Evolutionary conservation across 345 rosid genomes (phyloP).

Genomic region (Turritis glabra): DNA sequence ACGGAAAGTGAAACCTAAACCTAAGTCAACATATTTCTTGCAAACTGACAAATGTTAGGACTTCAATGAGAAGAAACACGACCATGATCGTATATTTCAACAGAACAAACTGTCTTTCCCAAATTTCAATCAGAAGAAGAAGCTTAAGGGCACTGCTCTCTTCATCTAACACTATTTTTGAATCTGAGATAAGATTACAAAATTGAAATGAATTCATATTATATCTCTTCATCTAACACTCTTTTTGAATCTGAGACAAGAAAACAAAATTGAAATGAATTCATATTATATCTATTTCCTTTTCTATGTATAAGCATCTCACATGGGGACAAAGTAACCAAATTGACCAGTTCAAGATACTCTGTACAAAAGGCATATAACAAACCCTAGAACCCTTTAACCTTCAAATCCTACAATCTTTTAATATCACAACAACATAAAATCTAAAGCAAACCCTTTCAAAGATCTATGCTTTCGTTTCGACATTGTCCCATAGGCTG

Average conservation of each 20-base stretch:
- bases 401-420: conserved; percentile 33
- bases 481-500: conserved; percentile 30
- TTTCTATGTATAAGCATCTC: conserved; percentile 41
- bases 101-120: not conserved
- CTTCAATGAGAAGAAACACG: too few relatives aligned
- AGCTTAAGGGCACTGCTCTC: not conserved
- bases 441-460: conserved; percentile 36
- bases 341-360: conserved; percentile 32
- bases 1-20: not conserved
- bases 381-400: conserved; percentile 27
- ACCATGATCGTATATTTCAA: not conserved
- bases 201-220: conserved; percentile 29
- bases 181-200: not conserved
- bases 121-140: not conserved
- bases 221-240: conserved; percentile 18
- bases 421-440: conserved; percentile 36
- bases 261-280: conserved; percentile 28
- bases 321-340: conserved; percentile 9
- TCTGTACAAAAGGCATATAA: conserved; percentile 34
- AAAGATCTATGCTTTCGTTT: conserved; percentile 32
- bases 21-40: too few relatives aligned
- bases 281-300: conserved; percentile 30
- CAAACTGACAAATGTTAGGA: too few relatives aligned
- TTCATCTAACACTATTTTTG: not conserved
- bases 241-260: not conserved